These are phyloP conservation scores for Ramaria rubella DNA, from an alignment of 768 basidiomycete species.

Conservation along the genomic window DNA sequence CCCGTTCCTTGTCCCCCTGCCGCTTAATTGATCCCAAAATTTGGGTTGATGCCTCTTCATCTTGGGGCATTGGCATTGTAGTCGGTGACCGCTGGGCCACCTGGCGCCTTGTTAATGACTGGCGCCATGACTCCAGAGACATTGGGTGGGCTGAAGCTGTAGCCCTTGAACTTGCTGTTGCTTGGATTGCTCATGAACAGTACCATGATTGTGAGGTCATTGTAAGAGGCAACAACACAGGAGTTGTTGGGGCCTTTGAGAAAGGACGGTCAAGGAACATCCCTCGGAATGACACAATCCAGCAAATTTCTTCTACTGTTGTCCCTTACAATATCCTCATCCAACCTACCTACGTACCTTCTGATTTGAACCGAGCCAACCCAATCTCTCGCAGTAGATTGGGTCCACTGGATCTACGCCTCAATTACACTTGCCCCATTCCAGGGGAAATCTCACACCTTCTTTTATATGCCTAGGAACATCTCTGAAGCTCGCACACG, in stretches of 20 bases:
- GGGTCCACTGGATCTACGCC: no score
- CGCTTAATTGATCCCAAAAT: neutral
- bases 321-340: neutral
- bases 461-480: neutral
- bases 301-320: neutral
- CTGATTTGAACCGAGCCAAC: neutral
- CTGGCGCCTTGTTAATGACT: neutral
- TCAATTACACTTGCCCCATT: neutral
- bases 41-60: neutral
- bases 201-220: neutral
- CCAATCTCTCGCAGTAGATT: neutral
- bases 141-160: conserved; percentile 7
- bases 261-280: neutral
- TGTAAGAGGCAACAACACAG: conserved; percentile 5
- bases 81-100: neutral
- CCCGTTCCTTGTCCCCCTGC: neutral
- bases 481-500: no score
- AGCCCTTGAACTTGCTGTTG: neutral
- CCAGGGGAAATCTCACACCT: neutral
- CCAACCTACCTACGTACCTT: neutral
- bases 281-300: neutral
- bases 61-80: neutral
- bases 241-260: neutral
- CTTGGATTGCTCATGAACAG: neutral
- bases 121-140: neutral